A percentile compares a stretch with the other conserved stretches of the same genome.
Evolutionary conservation across 2,329 filamentous ascomycete genomes (phyloP).

Genomic region (Hymenoscyphus repandus): DNA sequence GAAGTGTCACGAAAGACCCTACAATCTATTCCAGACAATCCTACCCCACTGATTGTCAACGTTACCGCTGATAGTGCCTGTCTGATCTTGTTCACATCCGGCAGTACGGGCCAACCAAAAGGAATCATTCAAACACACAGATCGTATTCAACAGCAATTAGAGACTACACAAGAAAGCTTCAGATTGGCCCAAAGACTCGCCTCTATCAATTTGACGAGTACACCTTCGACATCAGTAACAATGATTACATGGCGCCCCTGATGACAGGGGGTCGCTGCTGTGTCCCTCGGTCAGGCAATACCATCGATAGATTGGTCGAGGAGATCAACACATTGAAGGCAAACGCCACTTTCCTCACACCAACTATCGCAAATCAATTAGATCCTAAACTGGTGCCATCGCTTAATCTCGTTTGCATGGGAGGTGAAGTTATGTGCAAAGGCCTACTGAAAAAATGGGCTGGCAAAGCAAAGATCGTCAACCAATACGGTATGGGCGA

Average conservation of each 20-base stretch:
- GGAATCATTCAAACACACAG: background rate
- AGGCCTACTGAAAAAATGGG: background rate
- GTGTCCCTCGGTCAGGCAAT: background rate
- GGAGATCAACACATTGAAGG: background rate
- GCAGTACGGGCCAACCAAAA: background rate
- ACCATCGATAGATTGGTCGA: background rate
- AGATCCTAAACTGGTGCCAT: background rate
- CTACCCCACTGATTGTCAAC: background rate
- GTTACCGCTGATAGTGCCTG: background rate
- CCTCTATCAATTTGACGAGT: background rate
- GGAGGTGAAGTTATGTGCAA: background rate
- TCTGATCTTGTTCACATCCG: slow-evolving; percentile 1
- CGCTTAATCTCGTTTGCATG: background rate
- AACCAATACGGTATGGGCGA: slow-evolving; percentile 3
- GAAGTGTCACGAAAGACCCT: background rate
- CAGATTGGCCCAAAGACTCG: background rate
- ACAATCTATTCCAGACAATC: background rate
- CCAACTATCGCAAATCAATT: background rate
- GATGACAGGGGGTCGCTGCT: background rate
- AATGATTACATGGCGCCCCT: background rate
- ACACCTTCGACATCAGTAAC: slow-evolving; percentile 4
- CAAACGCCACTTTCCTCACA: background rate
- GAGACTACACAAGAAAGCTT: background rate
- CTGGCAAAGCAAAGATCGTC: background rate
- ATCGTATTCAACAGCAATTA: background rate